Conservation (phyloP, 2,329 filamentous ascomycete species). For the Fusarium newnesense region DNA sequence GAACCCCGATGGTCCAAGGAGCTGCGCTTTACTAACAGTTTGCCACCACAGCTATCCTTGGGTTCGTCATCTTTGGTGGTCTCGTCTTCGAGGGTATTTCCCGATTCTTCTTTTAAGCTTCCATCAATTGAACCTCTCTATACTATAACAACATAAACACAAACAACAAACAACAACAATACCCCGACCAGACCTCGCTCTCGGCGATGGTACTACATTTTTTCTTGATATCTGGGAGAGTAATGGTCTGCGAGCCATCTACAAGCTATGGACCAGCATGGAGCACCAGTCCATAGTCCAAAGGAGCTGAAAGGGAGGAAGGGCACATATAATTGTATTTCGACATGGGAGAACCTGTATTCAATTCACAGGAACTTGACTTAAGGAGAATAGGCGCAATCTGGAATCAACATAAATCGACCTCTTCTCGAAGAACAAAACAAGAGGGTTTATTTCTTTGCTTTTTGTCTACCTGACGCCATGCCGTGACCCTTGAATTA, state of each 20-base stretch:
- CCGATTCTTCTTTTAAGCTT: constrained; percentile 58
- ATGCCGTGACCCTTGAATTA: constrained; percentile 33
- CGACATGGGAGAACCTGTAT: constrained; percentile 26
- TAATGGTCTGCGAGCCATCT: constrained; percentile 2
- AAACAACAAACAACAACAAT: constrained; percentile 8
- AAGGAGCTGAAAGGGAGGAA: constrained; percentile 6
- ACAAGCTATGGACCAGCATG: constrained; percentile 3
- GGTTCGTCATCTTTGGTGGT: constrained; percentile 70
- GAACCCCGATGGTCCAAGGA: not conserved
- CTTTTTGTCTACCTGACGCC: constrained; percentile 46
- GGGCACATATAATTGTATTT: constrained; percentile 31
- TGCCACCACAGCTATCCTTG: constrained; percentile 60
- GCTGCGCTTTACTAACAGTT: constrained; percentile 8
- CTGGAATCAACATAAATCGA: constrained; percentile 39
- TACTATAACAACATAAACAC: constrained; percentile 6
- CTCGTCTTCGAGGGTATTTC: constrained; percentile 67
- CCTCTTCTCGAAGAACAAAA: constrained; percentile 29
- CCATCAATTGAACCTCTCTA: not conserved
- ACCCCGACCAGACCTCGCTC: constrained; percentile 16
- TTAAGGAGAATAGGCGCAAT: constrained; percentile 44
- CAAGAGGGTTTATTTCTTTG: constrained; percentile 35
- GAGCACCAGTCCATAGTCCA: constrained; percentile 6
- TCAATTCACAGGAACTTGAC: constrained; percentile 40
- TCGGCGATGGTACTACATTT: not conserved
- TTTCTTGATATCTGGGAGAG: constrained; percentile 9